These are phyloP conservation scores for Coniochaeta pulveracea DNA, from an alignment of 2,329 filamentous ascomycete genomes.

Conservation along the genomic window DNA sequence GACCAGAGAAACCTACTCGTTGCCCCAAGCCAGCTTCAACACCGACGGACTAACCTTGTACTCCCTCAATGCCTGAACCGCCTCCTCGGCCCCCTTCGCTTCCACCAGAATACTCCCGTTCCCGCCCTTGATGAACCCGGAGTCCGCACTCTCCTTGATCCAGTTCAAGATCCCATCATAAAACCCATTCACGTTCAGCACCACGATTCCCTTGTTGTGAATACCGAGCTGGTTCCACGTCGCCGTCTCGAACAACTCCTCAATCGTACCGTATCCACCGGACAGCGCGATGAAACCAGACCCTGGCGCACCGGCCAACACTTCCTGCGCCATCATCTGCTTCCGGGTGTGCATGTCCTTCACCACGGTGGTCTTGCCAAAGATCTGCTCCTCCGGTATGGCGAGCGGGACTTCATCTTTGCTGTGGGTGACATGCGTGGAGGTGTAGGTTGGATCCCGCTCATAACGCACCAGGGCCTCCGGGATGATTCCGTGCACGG, in stretches of 20 bases:
- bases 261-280: slow-evolving; percentile 88
- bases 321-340: slow-evolving; percentile 82
- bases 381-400: slow-evolving; percentile 53
- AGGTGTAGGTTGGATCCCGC: slow-evolving; percentile 45
- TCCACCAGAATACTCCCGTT: slow-evolving; percentile 73
- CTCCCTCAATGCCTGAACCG: slow-evolving; percentile 55
- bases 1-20: slow-evolving; percentile 41
- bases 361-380: slow-evolving; percentile 79
- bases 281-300: slow-evolving; percentile 81
- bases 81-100: slow-evolving; percentile 60
- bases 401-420: slow-evolving; percentile 26
- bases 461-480: slow-evolving; percentile 73
- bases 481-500: slow-evolving; percentile 92
- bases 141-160: slow-evolving; percentile 63
- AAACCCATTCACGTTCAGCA: slow-evolving; percentile 83
- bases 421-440: slow-evolving; percentile 26
- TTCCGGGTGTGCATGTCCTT: slow-evolving; percentile 96
- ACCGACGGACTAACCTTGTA: slow-evolving; percentile 69
- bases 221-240: slow-evolving; percentile 98
- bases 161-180: slow-evolving; percentile 80
- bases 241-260: slow-evolving; percentile 84
- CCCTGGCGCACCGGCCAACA: slow-evolving; percentile 69
- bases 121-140: slow-evolving; percentile 62
- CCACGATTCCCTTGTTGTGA: slow-evolving; percentile 65
- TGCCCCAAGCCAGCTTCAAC: slow-evolving; percentile 74